phyloP scores from a whole-genome alignment of 148 eudicot genomes.

The Cornus controversa region DNA sequence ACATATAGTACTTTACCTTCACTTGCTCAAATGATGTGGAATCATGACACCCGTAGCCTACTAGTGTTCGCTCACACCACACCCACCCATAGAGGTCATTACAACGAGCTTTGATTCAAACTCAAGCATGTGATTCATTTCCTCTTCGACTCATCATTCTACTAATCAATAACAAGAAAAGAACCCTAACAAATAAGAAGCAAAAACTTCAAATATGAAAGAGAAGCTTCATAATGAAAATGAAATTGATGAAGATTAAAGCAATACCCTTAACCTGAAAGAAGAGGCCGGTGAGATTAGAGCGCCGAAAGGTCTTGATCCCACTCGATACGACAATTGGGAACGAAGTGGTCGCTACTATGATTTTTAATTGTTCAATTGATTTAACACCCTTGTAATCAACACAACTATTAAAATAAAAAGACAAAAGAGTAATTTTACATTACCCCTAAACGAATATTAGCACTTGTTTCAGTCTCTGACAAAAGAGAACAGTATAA shows the following conservation, averaged over 20 bases:
- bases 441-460: no score
- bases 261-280: constrained; percentile 41
- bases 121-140: constrained; percentile 31
- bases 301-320: constrained; percentile 90
- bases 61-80: no score
- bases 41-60: no score
- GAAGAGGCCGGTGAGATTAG: constrained; percentile 80
- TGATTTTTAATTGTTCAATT: constrained; percentile 57
- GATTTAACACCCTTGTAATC: not conserved
- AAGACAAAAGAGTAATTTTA: no score
- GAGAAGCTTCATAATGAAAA: constrained; percentile 9
- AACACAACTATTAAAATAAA: no score
- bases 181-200: constrained; percentile 8
- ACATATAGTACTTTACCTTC: no score
- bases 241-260: constrained; percentile 22
- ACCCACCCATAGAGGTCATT: no score
- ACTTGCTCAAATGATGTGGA: no score
- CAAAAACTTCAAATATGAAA: constrained; percentile 15
- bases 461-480: no score
- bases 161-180: constrained; percentile 16
- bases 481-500: no score
- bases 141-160: constrained; percentile 31
- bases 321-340: constrained; percentile 94
- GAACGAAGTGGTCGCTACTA: constrained; percentile 82
- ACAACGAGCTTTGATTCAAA: constrained; percentile 17